Conservation (phyloP, 2,329 filamentous ascomycete genomes). For the Ophiosphaerella narmari region DNA sequence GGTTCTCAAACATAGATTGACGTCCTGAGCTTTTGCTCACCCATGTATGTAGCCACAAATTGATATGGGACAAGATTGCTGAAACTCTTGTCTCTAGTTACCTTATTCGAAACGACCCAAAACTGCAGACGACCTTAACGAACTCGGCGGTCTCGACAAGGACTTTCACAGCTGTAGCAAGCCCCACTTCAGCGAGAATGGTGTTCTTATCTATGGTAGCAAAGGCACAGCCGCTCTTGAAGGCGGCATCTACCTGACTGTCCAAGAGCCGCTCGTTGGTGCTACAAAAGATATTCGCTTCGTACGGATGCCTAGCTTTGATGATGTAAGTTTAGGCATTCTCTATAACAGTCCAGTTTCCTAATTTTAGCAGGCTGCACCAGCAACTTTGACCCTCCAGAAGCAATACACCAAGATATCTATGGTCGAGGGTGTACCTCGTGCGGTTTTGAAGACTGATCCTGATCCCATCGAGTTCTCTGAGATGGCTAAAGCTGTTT, state of each 20-base stretch:
- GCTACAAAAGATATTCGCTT: conserved; percentile 68
- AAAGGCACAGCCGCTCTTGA: conserved; percentile 49
- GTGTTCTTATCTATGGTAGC: conserved; percentile 70
- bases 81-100: conserved; percentile 65
- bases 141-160: conserved; percentile 67
- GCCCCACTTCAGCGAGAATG: conserved; percentile 77
- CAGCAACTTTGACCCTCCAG: conserved; percentile 61
- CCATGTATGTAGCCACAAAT: conserved; percentile 53
- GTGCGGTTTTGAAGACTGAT: conserved; percentile 55
- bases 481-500: conserved; percentile 52
- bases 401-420: conserved; percentile 56
- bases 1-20: conserved; percentile 40
- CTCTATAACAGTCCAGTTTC: conserved; percentile 10
- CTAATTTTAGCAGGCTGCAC: conserved; percentile 54
- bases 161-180: conserved; percentile 75
- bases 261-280: conserved; percentile 64
- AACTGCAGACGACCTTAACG: conserved; percentile 64
- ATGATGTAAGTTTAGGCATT: conserved; percentile 42
- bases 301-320: conserved; percentile 61
- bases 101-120: conserved; percentile 82
- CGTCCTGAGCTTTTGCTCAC: conserved; percentile 29
- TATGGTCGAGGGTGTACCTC: conserved; percentile 61
- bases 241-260: conserved; percentile 58
- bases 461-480: conserved; percentile 58
- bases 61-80: conserved; percentile 45